Evolutionary conservation across 768 basidiomycete genomes (phyloP).

Genomic region (Mycena haematopus): DNA sequence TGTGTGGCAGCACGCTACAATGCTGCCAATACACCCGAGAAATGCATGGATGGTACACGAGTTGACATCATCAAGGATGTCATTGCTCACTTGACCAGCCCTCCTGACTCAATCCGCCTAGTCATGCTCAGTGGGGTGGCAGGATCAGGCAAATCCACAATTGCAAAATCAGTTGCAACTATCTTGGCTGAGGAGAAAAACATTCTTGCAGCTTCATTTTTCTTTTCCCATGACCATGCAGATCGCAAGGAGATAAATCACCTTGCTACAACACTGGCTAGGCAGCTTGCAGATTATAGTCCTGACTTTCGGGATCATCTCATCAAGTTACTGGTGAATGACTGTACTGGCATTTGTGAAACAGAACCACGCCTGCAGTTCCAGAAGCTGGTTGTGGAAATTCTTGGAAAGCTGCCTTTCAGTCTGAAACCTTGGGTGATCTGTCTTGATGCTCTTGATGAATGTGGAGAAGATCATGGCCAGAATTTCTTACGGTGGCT

Average conservation of each 20-base stretch:
- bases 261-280: background rate
- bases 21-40: too few species aligned
- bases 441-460: constrained; percentile 12
- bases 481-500: constrained; percentile 11
- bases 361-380: constrained; percentile 3
- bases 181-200: constrained; percentile 1
- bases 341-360: background rate
- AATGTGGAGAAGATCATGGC: constrained; percentile 6
- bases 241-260: background rate
- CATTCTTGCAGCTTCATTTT: constrained; percentile 10
- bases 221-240: constrained; percentile 14
- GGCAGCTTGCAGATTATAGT: constrained; percentile 9
- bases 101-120: too few species aligned
- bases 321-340: background rate
- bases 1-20: too few species aligned
- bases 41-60: too few species aligned
- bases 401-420: background rate
- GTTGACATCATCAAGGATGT: too few species aligned
- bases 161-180: constrained; percentile 11
- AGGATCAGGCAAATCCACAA: constrained; percentile 18
- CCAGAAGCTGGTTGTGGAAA: constrained; percentile 5
- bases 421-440: background rate
- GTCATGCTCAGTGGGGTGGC: too few species aligned
- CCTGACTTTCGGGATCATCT: background rate
- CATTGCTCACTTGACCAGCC: too few species aligned